A percentile compares a stretch with the other conserved stretches of the same genome.
Conservation (phyloP, 2,329 filamentous ascomycete genomes). For the Trichophyton simii region DNA sequence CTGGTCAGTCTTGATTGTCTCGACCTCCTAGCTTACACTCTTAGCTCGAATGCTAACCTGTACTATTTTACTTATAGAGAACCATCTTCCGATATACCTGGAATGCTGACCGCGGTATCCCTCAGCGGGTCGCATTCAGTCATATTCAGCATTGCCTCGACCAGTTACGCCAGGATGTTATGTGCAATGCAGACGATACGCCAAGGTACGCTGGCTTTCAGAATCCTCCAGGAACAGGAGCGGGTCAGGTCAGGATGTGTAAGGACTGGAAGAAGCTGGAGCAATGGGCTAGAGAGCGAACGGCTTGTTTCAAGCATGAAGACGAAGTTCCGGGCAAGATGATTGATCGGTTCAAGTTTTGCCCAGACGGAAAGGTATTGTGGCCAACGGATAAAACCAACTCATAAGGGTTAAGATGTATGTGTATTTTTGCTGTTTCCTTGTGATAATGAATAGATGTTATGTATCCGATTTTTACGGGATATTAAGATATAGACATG, state of each 20-base stretch:
- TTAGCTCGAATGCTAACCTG: too few species aligned
- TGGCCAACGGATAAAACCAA: background rate
- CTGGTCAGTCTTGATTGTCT: background rate
- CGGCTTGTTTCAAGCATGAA: conserved; percentile 1
- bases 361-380: background rate
- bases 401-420: background rate
- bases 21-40: too few species aligned
- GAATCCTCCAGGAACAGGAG: background rate
- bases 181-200: background rate
- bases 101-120: background rate
- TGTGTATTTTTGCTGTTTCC: too few species aligned
- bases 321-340: background rate
- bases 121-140: background rate
- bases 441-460: too few species aligned
- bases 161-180: background rate
- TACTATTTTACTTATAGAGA: background rate
- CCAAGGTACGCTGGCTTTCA: background rate
- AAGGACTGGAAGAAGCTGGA: background rate
- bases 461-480: too few species aligned
- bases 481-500: too few species aligned
- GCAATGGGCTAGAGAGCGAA: background rate
- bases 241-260: background rate
- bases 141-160: background rate
- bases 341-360: background rate
- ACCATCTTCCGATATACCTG: background rate